These are phyloP conservation scores for Cryptomeria japonica DNA, from an alignment of 75 land plant species.

Conservation along the genomic window DNA sequence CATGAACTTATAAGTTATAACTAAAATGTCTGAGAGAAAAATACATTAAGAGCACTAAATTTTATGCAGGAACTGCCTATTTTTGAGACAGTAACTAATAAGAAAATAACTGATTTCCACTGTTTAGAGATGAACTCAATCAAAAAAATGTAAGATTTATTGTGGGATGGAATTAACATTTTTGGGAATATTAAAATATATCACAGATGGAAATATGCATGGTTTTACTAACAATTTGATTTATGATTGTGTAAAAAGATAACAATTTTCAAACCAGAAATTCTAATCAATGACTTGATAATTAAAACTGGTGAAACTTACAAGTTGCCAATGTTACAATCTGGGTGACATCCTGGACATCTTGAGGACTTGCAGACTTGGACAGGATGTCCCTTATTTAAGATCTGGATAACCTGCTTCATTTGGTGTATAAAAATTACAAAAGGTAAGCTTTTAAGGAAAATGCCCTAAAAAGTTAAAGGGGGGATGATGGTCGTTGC, in stretches of 20 bases:
- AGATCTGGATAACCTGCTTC: too few relatives aligned
- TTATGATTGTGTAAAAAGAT: not conserved
- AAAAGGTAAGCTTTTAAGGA: too few relatives aligned
- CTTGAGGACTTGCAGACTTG: too few relatives aligned
- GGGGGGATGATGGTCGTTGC: too few relatives aligned
- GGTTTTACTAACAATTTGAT: not conserved
- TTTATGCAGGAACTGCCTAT: not conserved
- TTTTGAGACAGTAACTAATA: not conserved
- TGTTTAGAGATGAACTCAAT: not conserved
- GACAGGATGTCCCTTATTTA: too few relatives aligned
- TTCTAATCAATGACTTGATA: not conserved
- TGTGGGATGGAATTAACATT: not conserved
- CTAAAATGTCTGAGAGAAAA: not conserved
- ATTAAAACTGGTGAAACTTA: not conserved
- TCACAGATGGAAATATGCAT: not conserved
- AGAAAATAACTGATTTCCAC: not conserved
- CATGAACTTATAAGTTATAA: too few relatives aligned
- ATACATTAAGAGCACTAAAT: not conserved
- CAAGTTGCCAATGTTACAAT: not conserved
- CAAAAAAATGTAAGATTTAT: not conserved
- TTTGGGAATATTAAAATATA: not conserved
- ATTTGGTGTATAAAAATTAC: too few relatives aligned
- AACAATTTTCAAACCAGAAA: not conserved
- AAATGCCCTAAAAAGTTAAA: too few relatives aligned
- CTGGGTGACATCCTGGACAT: too few relatives aligned